Conservation (phyloP, 2,329 filamentous ascomycete species). For the Colletotrichum sp. region DNA sequence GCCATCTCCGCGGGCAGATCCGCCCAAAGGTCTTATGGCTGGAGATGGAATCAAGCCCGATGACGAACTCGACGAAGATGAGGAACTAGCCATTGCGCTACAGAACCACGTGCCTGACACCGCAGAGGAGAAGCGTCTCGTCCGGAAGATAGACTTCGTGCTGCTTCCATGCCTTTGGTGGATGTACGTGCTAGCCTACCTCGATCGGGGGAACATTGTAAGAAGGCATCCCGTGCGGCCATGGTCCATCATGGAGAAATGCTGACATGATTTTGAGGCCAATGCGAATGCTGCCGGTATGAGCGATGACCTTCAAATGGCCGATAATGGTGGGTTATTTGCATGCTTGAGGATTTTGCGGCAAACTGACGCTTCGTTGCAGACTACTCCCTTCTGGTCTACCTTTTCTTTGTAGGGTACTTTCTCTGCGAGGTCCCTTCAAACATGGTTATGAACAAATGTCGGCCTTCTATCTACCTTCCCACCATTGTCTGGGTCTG, state of each 20-base stretch:
- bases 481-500: slow-evolving; percentile 18
- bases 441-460: neutral
- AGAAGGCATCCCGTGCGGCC: neutral
- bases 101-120: neutral
- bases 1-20: neutral
- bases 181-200: slow-evolving; percentile 23
- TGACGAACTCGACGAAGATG: neutral
- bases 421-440: neutral
- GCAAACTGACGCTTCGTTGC: neutral
- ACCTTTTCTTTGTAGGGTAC: neutral
- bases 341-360: neutral
- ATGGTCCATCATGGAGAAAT: neutral
- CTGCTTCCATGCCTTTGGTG: slow-evolving; percentile 52
- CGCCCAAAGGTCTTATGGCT: neutral
- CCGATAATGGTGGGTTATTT: neutral
- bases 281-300: neutral
- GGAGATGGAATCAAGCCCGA: neutral
- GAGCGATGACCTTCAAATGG: neutral
- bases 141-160: slow-evolving; percentile 50
- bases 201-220: slow-evolving; percentile 9
- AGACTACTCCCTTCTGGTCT: neutral
- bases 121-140: slow-evolving; percentile 37
- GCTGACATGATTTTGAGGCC: neutral
- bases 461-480: slow-evolving; percentile 1
- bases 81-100: neutral